These are phyloP conservation scores for Thermothielavioides terrestris DNA, from an alignment of 495 filamentous ascomycete genomes.

Conservation along the genomic window DNA sequence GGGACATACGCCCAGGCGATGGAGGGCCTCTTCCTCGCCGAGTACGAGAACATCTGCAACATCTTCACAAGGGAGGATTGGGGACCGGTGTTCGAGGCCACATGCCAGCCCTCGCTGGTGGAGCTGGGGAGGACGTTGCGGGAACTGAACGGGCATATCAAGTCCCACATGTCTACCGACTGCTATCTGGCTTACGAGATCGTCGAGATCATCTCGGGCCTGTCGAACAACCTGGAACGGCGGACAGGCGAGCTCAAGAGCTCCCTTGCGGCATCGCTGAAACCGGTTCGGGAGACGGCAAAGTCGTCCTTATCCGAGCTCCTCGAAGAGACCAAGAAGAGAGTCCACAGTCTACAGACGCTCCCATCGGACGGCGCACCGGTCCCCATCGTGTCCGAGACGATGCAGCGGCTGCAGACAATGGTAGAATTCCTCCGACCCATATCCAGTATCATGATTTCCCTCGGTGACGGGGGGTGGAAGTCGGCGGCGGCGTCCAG, in stretches of 20 bases:
- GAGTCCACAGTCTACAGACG: conserved; percentile 49
- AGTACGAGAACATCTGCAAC: conserved; percentile 78
- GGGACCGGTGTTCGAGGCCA: conserved; percentile 64
- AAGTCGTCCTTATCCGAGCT: conserved; percentile 77
- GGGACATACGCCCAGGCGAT: conserved; percentile 80
- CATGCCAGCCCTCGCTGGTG: conserved; percentile 63
- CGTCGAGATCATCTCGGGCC: conserved; percentile 76
- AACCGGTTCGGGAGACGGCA: conserved; percentile 84
- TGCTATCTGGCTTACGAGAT: conserved; percentile 96
- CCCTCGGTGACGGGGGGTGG: conserved; percentile 91
- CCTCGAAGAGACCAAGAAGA: conserved; percentile 75
- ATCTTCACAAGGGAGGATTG: conserved; percentile 82
- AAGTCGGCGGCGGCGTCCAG: conserved; percentile 39
- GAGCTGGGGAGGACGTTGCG: conserved; percentile 79
- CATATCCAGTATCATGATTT: conserved; percentile 80
- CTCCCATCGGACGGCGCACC: conserved; percentile 73
- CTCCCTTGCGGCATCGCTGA: conserved; percentile 72
- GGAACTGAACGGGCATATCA: conserved; percentile 85
- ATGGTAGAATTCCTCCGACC: conserved; percentile 84
- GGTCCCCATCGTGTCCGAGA: conserved; percentile 68
- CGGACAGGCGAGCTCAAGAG: conserved; percentile 81
- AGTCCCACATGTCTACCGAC: conserved; percentile 77
- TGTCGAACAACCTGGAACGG: conserved; percentile 69
- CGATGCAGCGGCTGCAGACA: conserved; percentile 77
- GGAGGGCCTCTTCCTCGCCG: conserved; percentile 74